Evolutionary conservation across 2,329 filamentous ascomycete species (phyloP).

Genomic region (Colletotrichum costaricense): DNA sequence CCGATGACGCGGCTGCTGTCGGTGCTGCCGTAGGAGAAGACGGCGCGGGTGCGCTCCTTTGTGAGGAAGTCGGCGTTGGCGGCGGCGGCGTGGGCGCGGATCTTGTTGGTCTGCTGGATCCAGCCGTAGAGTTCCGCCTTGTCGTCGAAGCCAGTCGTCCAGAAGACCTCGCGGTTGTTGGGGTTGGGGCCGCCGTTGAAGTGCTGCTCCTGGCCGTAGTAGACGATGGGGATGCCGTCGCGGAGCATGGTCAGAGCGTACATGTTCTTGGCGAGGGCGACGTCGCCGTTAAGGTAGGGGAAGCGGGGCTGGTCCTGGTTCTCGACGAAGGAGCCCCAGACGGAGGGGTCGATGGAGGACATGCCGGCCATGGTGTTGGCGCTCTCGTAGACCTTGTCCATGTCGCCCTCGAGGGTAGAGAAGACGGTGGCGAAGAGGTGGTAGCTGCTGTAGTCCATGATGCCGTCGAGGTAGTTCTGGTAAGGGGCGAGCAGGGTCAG

Average conservation of each 20-base stretch:
- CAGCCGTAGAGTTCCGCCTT: conserved; percentile 58
- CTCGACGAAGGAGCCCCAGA: conserved; percentile 59
- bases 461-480: conserved; percentile 62
- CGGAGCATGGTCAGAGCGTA: conserved; percentile 69
- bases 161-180: conserved; percentile 67
- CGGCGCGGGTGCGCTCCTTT: conserved; percentile 18
- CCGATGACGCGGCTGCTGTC: conserved; percentile 32
- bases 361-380: conserved; percentile 30
- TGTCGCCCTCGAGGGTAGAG: conserved; percentile 18
- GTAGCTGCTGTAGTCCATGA: conserved; percentile 70
- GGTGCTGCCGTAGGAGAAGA: conserved; percentile 25
- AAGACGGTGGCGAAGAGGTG: conserved; percentile 41
- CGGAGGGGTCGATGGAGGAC: conserved; percentile 40
- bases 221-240: conserved; percentile 73
- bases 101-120: conserved; percentile 59
- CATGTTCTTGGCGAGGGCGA: conserved; percentile 68
- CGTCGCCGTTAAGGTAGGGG: conserved; percentile 61
- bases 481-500: conserved; percentile 63
- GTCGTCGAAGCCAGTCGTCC: conserved; percentile 60
- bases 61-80: conserved; percentile 24
- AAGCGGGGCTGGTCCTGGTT: conserved; percentile 69
- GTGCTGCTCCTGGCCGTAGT: conserved; percentile 74
- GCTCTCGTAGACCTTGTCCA: conserved; percentile 44
- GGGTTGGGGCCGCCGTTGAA: conserved; percentile 59
- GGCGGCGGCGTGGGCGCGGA: conserved; percentile 48